Evolutionary conservation across 257 asterid genomes (phyloP).

Genomic region (Paulownia fortunei): DNA sequence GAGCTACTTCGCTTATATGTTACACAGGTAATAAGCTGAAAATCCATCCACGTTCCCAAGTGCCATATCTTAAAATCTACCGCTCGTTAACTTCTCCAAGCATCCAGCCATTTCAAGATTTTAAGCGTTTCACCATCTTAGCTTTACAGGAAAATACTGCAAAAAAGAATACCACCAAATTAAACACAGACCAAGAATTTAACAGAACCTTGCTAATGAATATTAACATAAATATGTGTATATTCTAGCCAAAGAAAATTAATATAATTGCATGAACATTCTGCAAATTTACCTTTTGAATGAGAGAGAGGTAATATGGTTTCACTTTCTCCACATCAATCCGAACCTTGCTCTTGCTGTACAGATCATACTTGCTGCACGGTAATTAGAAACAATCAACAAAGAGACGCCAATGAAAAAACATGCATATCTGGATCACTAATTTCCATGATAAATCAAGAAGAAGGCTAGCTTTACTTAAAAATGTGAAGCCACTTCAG

Average conservation of each 20-base stretch:
- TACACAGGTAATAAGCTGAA: not conserved
- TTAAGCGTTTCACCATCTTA: slow-evolving; percentile 52
- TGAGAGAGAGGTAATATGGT: slow-evolving; percentile 79
- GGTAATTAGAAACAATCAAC: not conserved
- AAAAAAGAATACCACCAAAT: not conserved
- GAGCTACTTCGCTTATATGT: not conserved
- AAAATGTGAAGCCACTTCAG: slow-evolving; percentile 73
- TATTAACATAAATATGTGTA: not conserved
- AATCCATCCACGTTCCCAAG: too few species aligned
- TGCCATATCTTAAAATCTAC: too few species aligned
- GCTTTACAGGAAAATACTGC: slow-evolving; percentile 64
- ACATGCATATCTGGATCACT: not conserved
- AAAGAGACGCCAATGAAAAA: too few species aligned
- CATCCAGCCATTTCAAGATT: not conserved
- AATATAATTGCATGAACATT: not conserved
- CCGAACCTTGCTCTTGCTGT: slow-evolving; percentile 81
- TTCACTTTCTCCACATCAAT: slow-evolving; percentile 72
- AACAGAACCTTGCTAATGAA: not conserved
- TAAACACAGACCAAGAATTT: not conserved
- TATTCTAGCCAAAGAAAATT: too few species aligned
- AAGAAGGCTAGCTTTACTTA: slow-evolving; percentile 44
- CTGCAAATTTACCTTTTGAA: slow-evolving; percentile 55
- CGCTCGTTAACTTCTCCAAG: not conserved
- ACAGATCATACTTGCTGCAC: slow-evolving; percentile 80
- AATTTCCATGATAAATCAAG: not conserved